Evolutionary conservation across 129 eudicot species (phyloP), one percentile per base, ranked within the genome.

Genomic region (Flaveria bidentis): DNA sequence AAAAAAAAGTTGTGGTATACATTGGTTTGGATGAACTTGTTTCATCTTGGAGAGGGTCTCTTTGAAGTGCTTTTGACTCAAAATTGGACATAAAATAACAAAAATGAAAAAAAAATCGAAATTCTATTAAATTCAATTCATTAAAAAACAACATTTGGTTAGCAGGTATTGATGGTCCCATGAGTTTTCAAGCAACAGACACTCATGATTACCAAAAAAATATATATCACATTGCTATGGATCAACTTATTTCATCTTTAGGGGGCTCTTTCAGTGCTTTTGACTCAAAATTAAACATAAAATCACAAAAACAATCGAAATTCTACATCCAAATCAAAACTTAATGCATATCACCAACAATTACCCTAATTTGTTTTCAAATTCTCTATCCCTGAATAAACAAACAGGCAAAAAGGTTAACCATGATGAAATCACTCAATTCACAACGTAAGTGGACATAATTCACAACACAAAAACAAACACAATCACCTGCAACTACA

Each of bases 401-500:
- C 23, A 67, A 41, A 17, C 50, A 9, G 17, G 11, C 30, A 12
- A 57, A 77, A 78, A 61, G 64, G 61, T 68, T 67, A 22, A 67
- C 56, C 75, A 77, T 56, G 69, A 77, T 77, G 49, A 78, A 69
- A 50, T 26, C 14, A 76, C 80, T 62, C 72, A 65, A 76, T 64
- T 49, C 53, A 47, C 52, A 77, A 17, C 33, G 12, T 22, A 44
- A 77, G 47, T 57, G 60, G 51, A 78, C 7, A 50, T 2, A 30
- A 47, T 62, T 56, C 20, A 18, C 9, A 44, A 76, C 16, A 67
- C 14, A 9, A 57, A 69, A 75, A 39, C 10, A 46, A 0, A 70
- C 26, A 52, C n/a, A 63, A 33, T 11, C 78, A 89, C 97, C 97
- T 82, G 96, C 97, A 80, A 92, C 87, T 20, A 89, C 91, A 16